Percentiles rank a stretch among this genome's conserved stretches.
Evolutionary conservation across 495 filamentous ascomycete genomes (phyloP).

Genomic region (Penicillium robsamsonii): DNA sequence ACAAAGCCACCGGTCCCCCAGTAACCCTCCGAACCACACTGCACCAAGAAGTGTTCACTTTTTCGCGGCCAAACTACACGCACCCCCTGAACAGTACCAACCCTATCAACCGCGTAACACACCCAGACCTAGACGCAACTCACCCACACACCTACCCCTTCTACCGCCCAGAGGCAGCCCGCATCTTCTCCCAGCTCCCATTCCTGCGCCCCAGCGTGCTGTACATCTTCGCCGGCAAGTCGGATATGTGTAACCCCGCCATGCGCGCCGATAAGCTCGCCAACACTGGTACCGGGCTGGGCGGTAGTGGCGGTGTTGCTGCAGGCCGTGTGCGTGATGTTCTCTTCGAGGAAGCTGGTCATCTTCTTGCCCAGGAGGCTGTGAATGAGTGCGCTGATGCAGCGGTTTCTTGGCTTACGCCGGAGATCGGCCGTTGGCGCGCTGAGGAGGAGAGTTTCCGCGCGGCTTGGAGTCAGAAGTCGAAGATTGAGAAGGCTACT

Average conservation of each 20-base stretch:
- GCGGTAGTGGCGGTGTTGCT: slow-evolving; percentile 49
- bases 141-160: slow-evolving; percentile 55
- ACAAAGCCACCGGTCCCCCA: slow-evolving; percentile 36
- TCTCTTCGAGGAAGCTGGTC: slow-evolving; percentile 64
- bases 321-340: slow-evolving; percentile 70
- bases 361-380: slow-evolving; percentile 82
- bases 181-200: slow-evolving; percentile 62
- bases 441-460: slow-evolving; percentile 60
- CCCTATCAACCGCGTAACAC: slow-evolving; percentile 41
- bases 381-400: slow-evolving; percentile 62
- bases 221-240: slow-evolving; percentile 74
- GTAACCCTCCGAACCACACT: slow-evolving; percentile 59
- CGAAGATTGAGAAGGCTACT: slow-evolving; percentile 54
- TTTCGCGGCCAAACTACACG: slow-evolving; percentile 53
- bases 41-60: slow-evolving; percentile 63
- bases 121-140: slow-evolving; percentile 47
- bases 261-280: slow-evolving; percentile 46
- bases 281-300: slow-evolving; percentile 45
- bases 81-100: slow-evolving; percentile 33
- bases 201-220: slow-evolving; percentile 73
- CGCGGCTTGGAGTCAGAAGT: slow-evolving; percentile 50
- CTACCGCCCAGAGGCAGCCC: slow-evolving; percentile 69
- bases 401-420: slow-evolving; percentile 59
- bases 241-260: slow-evolving; percentile 56
- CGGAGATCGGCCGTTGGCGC: slow-evolving; percentile 62